Conservation (phyloP, 768 basidiomycete genomes). For the Heimioporus sp. region DNA sequence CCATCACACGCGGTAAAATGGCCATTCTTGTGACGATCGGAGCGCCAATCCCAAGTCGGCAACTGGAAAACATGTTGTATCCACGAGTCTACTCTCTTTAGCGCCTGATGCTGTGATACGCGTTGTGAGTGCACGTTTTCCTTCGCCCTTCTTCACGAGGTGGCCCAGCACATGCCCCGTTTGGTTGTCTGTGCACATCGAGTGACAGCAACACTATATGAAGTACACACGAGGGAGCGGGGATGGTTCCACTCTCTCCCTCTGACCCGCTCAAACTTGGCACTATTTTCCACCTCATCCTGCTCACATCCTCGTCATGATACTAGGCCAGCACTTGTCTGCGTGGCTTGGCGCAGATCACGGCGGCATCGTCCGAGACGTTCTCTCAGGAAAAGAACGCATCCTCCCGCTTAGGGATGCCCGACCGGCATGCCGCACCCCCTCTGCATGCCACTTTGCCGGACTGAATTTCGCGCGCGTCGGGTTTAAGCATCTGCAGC, state of each 20-base stretch:
- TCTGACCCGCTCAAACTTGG: background rate
- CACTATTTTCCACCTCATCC: background rate
- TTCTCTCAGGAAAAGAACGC: slow-evolving; percentile 33
- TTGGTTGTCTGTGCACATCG: slow-evolving; percentile 1
- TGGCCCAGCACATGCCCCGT: background rate
- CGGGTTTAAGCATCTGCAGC: slow-evolving; percentile 32
- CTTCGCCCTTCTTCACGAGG: slow-evolving; percentile 11
- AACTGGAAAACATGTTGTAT: background rate
- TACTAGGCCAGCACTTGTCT: slow-evolving; percentile 14
- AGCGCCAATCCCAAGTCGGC: background rate
- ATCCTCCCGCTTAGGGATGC: slow-evolving; percentile 45
- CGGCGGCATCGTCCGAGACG: slow-evolving; percentile 13
- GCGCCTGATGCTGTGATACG: slow-evolving; percentile 4
- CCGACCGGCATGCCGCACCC: slow-evolving; percentile 35
- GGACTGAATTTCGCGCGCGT: slow-evolving; percentile 59
- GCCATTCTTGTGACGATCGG: no score
- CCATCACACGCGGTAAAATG: no score
- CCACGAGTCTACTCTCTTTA: background rate
- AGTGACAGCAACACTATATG: slow-evolving; percentile 17
- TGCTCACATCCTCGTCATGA: background rate
- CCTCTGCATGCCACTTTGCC: slow-evolving; percentile 59
- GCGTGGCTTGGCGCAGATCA: slow-evolving; percentile 12
- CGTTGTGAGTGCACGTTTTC: slow-evolving; percentile 19
- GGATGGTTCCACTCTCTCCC: background rate
- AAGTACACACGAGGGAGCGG: background rate